Evolutionary conservation across 805 yeast species (phyloP).

Genomic region (Saccharomycopsis sp.): DNA sequence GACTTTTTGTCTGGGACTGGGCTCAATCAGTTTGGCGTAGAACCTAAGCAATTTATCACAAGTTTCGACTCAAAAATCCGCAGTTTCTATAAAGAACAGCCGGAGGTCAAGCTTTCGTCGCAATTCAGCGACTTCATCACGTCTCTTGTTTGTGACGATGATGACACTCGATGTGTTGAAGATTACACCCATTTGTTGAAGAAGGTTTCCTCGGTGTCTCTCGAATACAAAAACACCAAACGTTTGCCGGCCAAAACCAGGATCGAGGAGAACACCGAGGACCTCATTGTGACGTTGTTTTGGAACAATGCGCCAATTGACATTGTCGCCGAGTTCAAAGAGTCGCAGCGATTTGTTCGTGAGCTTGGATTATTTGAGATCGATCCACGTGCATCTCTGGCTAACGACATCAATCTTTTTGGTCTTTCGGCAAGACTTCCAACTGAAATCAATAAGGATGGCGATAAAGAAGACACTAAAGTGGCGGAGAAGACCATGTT

Average conservation of each 20-base stretch:
- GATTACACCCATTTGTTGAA: slow-evolving; percentile 9
- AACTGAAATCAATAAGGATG: slow-evolving; percentile 2
- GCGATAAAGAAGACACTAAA: slow-evolving; percentile 14
- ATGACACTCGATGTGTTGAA: slow-evolving; percentile 3
- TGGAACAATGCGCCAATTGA: slow-evolving; percentile 13
- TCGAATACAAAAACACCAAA: slow-evolving; percentile 14
- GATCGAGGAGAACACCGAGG: not conserved
- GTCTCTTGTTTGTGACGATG: not conserved
- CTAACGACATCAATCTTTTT: slow-evolving; percentile 15
- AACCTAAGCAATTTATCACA: slow-evolving; percentile 6
- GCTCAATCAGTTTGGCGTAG: slow-evolving; percentile 8
- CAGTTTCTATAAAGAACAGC: not conserved
- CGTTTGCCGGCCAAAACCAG: not conserved
- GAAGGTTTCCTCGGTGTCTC: slow-evolving; percentile 10
- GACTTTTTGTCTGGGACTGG: not conserved
- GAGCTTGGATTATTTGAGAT: slow-evolving; percentile 20
- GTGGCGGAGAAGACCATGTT: slow-evolving; percentile 21
- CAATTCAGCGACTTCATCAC: not conserved
- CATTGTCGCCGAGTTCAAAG: not conserved
- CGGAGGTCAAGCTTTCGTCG: not conserved
- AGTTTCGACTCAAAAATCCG: not conserved
- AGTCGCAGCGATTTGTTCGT: not conserved
- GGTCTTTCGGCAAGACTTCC: slow-evolving; percentile 19
- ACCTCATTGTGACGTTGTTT: slow-evolving; percentile 9
- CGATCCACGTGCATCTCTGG: slow-evolving; percentile 12